Conservation (phyloP, 2,329 filamentous ascomycete genomes). For the Dactylella cylindrospora region DNA sequence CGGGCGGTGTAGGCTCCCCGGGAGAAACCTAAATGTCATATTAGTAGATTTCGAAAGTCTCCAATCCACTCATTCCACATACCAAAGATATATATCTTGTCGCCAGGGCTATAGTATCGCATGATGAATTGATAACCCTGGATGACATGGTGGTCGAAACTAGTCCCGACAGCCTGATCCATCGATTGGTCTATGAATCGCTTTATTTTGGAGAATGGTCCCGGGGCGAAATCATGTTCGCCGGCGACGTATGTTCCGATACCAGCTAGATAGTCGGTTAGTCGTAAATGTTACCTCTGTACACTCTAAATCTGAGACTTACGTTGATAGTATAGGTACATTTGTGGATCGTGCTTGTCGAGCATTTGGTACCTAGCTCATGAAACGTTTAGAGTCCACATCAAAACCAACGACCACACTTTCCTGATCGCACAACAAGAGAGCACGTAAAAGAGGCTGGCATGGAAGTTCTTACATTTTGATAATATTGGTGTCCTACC, state of each 20-base stretch:
- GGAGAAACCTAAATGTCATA: conserved; percentile 60
- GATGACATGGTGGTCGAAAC: conserved; percentile 59
- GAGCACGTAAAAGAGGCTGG: not conserved
- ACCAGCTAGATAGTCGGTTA: conserved; percentile 57
- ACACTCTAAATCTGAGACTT: conserved; percentile 46
- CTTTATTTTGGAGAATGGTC: conserved; percentile 57
- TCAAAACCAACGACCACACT: not conserved
- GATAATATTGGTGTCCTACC: conserved; percentile 41
- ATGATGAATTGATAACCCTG: conserved; percentile 66
- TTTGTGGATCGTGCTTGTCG: conserved; percentile 41
- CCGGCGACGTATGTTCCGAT: conserved; percentile 71
- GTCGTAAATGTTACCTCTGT: not conserved
- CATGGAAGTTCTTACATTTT: conserved; percentile 32
- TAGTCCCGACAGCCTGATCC: conserved; percentile 72
- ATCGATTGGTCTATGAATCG: conserved; percentile 73
- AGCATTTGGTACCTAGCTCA: conserved; percentile 42
- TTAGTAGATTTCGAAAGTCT: conserved; percentile 3
- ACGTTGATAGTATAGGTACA: conserved; percentile 62
- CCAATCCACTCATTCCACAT: not conserved
- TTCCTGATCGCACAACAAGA: not conserved
- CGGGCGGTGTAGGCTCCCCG: conserved; percentile 72
- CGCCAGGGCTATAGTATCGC: conserved; percentile 66
- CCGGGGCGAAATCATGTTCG: conserved; percentile 42
- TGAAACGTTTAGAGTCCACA: not conserved
- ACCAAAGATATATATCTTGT: conserved; percentile 51